Percentiles rank a stretch among this genome's conserved stretches.
phyloP scores from a whole-genome alignment of 2,329 filamentous ascomycete species.

The Nemania sp. region DNA sequence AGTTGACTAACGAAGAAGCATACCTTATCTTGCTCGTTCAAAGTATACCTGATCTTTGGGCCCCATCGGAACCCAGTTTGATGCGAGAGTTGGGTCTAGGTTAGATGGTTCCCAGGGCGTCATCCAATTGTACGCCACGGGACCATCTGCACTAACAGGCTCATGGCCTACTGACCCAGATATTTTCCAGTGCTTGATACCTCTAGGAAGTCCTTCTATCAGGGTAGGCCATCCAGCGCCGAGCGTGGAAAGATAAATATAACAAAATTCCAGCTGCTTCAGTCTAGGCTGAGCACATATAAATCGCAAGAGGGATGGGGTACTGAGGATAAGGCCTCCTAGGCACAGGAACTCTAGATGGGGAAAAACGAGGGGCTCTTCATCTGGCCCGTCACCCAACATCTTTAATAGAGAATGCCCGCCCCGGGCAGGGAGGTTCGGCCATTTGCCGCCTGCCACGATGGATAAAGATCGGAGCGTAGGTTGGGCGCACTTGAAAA shows the following conservation, averaged over 20 bases:
- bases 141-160: constrained; percentile 7
- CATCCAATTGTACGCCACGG: constrained; percentile 21
- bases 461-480: constrained; percentile 18
- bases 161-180: constrained; percentile 12
- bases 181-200: constrained; percentile 12
- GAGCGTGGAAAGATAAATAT: constrained; percentile 26
- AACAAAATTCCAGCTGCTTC: constrained; percentile 15
- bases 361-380: constrained; percentile 17
- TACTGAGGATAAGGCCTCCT: constrained; percentile 16
- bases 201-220: constrained; percentile 9
- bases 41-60: not conserved
- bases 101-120: constrained; percentile 8
- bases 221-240: constrained; percentile 15
- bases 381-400: constrained; percentile 8
- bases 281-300: constrained; percentile 18
- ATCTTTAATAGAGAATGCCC: constrained; percentile 24
- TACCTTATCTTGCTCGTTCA: constrained; percentile 7
- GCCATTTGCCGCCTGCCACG: constrained; percentile 17
- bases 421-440: constrained; percentile 2
- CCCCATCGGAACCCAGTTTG: constrained; percentile 4
- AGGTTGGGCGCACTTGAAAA: constrained; percentile 17
- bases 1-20: no score
- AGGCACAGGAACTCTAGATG: constrained; percentile 9
- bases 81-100: no score
- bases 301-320: constrained; percentile 18